Conservation (phyloP, 805 yeast species). For the Pichia paraexigua region DNA sequence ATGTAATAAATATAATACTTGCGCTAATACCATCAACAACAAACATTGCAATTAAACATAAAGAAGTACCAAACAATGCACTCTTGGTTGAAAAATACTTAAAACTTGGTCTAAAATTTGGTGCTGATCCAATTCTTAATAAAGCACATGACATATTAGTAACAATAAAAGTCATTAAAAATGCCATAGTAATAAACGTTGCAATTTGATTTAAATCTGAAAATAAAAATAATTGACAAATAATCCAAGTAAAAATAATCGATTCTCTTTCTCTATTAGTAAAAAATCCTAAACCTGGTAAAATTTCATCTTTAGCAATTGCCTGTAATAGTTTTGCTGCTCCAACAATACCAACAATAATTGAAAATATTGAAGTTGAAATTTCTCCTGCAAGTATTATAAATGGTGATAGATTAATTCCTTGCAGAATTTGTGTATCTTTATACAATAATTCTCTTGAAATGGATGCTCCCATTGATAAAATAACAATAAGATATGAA, state of each 20-base stretch:
- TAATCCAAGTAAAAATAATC: constrained; percentile 65
- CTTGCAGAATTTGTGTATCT: constrained; percentile 82
- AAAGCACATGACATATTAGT: constrained; percentile 91
- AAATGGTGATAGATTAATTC: constrained; percentile 60
- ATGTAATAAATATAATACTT: constrained; percentile 56
- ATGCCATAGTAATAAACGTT: constrained; percentile 93
- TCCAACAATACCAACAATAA: constrained; percentile 92
- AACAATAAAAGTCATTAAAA: constrained; percentile 89
- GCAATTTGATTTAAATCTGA: constrained; percentile 94
- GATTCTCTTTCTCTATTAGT: constrained; percentile 48
- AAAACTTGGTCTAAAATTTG: constrained; percentile 97
- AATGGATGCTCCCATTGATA: constrained; percentile 70
- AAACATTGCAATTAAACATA: constrained; percentile 80
- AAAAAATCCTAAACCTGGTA: constrained; percentile 70
- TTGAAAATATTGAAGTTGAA: constrained; percentile 84
- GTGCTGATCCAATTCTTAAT: constrained; percentile 83
- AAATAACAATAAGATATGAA: constrained; percentile 71
- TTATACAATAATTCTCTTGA: constrained; percentile 70
- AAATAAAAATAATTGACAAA: constrained; percentile 79
- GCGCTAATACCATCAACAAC: constrained; percentile 92
- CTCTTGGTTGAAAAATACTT: constrained; percentile 76
- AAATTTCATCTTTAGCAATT: constrained; percentile 75
- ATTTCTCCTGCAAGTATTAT: constrained; percentile 82
- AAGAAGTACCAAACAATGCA: constrained; percentile 65
- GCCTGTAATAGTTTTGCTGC: constrained; percentile 91